These are phyloP conservation scores for Populus ilicifolia DNA, from an alignment of 345 rosid species.

Conservation along the genomic window DNA sequence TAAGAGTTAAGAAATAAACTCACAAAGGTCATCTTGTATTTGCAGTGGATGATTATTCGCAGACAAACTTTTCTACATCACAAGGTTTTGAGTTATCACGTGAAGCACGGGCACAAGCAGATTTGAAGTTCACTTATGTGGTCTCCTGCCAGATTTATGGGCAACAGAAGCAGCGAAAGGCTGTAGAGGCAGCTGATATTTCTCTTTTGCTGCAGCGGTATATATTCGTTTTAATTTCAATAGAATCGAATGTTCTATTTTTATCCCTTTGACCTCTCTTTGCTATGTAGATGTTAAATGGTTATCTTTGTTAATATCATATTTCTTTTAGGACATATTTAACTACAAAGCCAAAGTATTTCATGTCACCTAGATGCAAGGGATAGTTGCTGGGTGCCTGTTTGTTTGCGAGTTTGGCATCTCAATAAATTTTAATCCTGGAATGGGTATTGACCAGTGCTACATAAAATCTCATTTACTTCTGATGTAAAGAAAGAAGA, in stretches of 20 bases:
- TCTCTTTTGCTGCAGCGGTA: constrained; percentile 86
- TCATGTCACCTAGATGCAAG: not conserved
- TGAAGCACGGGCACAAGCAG: constrained; percentile 91
- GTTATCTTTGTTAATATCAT: not conserved
- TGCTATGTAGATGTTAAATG: not conserved
- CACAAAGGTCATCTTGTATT: constrained; percentile 12
- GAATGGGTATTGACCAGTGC: not conserved
- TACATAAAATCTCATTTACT: not conserved
- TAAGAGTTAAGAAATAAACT: constrained; percentile 15
- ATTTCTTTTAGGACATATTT: no score
- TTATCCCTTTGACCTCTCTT: not conserved
- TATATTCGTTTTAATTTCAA: not conserved
- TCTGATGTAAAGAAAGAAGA: not conserved
- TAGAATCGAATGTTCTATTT: not conserved
- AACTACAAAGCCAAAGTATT: no score
- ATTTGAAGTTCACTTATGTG: constrained; percentile 92
- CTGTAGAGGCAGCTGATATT: constrained; percentile 89
- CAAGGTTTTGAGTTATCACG: constrained; percentile 77
- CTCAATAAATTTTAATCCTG: not conserved
- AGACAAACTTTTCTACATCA: constrained; percentile 34
- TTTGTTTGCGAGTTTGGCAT: not conserved
- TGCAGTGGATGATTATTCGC: constrained; percentile 58
- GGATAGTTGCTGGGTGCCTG: not conserved
- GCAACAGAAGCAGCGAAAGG: constrained; percentile 84
- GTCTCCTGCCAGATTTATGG: constrained; percentile 99